Conservation (phyloP, 2,329 filamentous ascomycete genomes). For the Tolypocladium amazonense region DNA sequence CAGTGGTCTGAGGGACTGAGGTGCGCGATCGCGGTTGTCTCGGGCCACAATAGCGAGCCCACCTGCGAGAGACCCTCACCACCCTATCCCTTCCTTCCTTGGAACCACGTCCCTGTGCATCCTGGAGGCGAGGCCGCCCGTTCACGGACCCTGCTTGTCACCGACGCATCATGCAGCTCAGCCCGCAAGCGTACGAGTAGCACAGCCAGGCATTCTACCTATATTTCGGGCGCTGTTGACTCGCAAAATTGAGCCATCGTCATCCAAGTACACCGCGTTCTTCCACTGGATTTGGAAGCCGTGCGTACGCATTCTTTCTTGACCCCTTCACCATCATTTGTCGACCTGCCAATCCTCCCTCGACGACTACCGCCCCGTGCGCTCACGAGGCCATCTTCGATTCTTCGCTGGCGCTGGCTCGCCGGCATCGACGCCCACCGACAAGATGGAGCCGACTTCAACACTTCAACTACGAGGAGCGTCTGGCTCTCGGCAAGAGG, state of each 20-base stretch:
- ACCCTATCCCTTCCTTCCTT: background rate
- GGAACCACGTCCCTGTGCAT: background rate
- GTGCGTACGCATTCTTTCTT: background rate
- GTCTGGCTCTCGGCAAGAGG: conserved; percentile 14
- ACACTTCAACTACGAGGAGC: conserved; percentile 19
- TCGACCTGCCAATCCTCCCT: background rate
- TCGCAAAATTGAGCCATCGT: background rate
- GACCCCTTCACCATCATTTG: background rate
- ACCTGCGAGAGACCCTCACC: background rate
- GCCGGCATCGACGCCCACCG: conserved; percentile 3
- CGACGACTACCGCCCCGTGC: background rate
- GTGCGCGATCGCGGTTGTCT: background rate
- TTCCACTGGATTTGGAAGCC: background rate
- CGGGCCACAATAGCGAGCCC: background rate
- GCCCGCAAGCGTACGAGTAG: conserved; percentile 1
- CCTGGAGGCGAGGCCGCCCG: background rate
- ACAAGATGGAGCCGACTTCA: conserved; percentile 23
- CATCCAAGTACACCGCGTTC: background rate
- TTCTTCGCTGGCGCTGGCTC: conserved; percentile 8
- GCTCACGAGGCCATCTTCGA: background rate
- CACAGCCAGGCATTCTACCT: background rate
- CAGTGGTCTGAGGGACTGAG: background rate
- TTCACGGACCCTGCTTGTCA: background rate
- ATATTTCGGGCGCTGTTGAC: background rate
- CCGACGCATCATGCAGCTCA: background rate